Conservation (phyloP, 345 rosid genomes). For the Turritis glabra region DNA sequence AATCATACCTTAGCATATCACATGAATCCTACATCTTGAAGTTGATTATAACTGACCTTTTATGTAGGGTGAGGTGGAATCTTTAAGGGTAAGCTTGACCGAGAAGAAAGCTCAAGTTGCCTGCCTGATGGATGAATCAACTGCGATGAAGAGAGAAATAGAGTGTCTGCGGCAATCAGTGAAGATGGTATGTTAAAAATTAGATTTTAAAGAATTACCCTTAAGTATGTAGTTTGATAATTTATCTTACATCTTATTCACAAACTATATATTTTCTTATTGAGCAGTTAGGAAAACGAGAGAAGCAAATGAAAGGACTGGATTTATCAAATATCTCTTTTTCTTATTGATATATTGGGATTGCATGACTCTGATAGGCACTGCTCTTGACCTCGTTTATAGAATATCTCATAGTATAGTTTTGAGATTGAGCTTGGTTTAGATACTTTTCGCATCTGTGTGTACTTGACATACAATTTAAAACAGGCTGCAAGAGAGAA, state of each 20-base stretch:
- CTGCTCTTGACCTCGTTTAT: neutral
- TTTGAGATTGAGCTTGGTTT: neutral
- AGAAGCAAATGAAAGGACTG: neutral
- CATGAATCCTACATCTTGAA: neutral
- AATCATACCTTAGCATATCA: conserved; percentile 9
- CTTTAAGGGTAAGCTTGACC: conserved; percentile 43
- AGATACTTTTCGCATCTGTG: neutral
- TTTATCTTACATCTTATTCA: neutral
- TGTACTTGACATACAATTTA: conserved; percentile 21
- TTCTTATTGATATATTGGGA: conserved; percentile 4
- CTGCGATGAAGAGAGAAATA: conserved; percentile 62
- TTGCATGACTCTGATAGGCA: neutral
- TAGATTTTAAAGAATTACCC: conserved; percentile 1
- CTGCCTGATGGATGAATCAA: conserved; percentile 59
- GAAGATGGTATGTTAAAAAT: conserved; percentile 56
- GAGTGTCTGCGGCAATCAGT: conserved; percentile 53
- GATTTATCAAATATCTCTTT: neutral
- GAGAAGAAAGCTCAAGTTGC: conserved; percentile 68
- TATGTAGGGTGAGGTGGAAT: conserved; percentile 55
- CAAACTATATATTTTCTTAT: conserved; percentile 4
- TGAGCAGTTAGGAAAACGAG: neutral
- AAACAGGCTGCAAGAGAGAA: conserved; percentile 68
- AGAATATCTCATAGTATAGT: neutral
- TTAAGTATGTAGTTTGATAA: neutral
- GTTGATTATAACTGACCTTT: conserved; percentile 12